Percentiles rank a stretch among this genome's conserved stretches.
Evolutionary conservation across 2,329 filamentous ascomycete genomes (phyloP).

Genomic region (Calonectria hawksworthii): DNA sequence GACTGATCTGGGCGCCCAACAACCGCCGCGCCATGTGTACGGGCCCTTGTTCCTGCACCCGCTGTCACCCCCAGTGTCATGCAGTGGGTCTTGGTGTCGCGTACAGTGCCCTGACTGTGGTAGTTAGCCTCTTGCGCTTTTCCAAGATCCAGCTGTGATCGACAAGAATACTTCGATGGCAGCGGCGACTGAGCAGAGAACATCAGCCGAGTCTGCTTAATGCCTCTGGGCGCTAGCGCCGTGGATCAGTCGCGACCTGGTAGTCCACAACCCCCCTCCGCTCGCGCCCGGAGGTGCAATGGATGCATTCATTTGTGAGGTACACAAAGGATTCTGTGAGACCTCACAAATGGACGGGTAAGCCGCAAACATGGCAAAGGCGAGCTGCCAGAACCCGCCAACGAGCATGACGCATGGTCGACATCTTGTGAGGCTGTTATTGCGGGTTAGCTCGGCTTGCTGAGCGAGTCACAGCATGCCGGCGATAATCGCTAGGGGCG

Average conservation of each 20-base stretch:
- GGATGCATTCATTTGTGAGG: neutral
- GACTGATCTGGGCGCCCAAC: slow-evolving; percentile 27
- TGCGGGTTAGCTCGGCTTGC: slow-evolving; percentile 6
- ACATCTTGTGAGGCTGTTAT: neutral
- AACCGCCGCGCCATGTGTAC: slow-evolving; percentile 32
- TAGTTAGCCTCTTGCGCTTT: neutral
- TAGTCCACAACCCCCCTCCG: neutral
- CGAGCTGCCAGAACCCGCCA: neutral
- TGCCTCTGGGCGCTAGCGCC: neutral
- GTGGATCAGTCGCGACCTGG: neutral
- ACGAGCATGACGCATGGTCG: slow-evolving; percentile 12
- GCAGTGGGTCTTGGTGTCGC: slow-evolving; percentile 36
- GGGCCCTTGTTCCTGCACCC: slow-evolving; percentile 48
- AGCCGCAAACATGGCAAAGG: neutral
- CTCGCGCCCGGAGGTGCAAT: neutral
- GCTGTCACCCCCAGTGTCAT: slow-evolving; percentile 44
- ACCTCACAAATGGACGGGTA: neutral
- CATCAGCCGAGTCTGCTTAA: slow-evolving; percentile 8
- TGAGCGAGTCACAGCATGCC: neutral
- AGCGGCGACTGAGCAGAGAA: neutral
- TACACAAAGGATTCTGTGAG: neutral
- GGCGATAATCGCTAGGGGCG: neutral
- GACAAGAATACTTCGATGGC: slow-evolving; percentile 15
- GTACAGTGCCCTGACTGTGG: slow-evolving; percentile 32
- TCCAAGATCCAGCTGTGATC: slow-evolving; percentile 18